These are phyloP conservation scores for Amanita fuliginea DNA, from an alignment of 768 basidiomycete species.

Conservation along the genomic window DNA sequence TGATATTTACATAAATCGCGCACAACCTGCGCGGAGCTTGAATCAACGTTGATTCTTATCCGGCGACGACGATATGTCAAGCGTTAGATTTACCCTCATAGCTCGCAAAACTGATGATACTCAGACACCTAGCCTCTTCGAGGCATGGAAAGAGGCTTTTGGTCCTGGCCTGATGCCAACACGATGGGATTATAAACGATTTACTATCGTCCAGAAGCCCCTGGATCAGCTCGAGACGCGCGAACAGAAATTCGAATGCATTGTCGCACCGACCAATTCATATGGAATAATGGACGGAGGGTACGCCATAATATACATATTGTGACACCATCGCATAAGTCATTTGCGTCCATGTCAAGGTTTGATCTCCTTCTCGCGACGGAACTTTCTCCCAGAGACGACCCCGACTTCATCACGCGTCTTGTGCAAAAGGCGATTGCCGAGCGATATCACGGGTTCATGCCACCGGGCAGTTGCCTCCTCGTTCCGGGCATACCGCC, in stretches of 20 bases:
- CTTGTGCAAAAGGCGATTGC: background rate
- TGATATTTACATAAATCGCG: too few relatives aligned
- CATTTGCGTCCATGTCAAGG: background rate
- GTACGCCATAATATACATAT: background rate
- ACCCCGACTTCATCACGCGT: background rate
- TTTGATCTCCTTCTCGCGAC: background rate
- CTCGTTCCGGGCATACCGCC: background rate
- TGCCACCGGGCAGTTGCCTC: background rate
- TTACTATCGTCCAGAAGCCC: background rate
- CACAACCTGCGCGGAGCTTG: background rate
- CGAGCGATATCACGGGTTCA: background rate
- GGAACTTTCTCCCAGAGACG: background rate
- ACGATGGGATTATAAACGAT: background rate
- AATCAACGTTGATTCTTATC: background rate
- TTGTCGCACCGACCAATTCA: background rate
- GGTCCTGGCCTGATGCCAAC: background rate
- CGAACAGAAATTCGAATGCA: background rate
- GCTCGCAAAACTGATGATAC: background rate
- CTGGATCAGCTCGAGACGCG: background rate
- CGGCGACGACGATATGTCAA: background rate
- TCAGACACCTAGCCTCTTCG: background rate
- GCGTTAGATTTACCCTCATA: background rate
- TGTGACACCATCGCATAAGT: background rate
- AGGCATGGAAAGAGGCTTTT: background rate
- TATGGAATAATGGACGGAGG: slow-evolving; percentile 2